phyloP scores from a whole-genome alignment of 306 rosid species.

The Trifolium fragiferum region DNA sequence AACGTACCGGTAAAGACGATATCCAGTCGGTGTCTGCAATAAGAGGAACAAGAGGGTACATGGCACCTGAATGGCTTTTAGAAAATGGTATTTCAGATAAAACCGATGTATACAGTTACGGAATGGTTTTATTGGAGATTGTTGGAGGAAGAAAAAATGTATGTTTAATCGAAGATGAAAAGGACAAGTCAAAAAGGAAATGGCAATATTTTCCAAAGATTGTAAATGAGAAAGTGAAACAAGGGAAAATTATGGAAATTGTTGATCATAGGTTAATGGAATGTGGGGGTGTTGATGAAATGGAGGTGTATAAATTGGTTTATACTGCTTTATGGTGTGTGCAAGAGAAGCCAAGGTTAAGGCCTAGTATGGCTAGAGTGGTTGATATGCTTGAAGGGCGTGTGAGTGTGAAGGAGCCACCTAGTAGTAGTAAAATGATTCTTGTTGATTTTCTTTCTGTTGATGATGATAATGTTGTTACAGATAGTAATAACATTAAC shows the following conservation, averaged over 20 bases:
- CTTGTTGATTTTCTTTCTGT: conserved; percentile 56
- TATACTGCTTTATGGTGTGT: conserved; percentile 79
- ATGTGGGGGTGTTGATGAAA: conserved; percentile 57
- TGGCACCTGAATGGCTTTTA: conserved; percentile 89
- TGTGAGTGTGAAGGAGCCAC: conserved; percentile 63
- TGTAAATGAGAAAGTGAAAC: conserved; percentile 66
- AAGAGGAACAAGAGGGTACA: conserved; percentile 80
- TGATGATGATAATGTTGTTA: conserved; percentile 43
- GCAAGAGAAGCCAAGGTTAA: conserved; percentile 67
- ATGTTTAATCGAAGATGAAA: too few species aligned
- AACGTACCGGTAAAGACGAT: conserved; percentile 67
- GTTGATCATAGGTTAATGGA: conserved; percentile 63
- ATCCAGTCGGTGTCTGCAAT: conserved; percentile 63
- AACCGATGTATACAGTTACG: too few species aligned
- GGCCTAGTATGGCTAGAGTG: conserved; percentile 71
- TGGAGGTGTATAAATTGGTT: conserved; percentile 56
- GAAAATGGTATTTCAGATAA: conserved; percentile 39
- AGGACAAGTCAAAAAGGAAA: too few species aligned
- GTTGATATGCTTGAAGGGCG: conserved; percentile 82
- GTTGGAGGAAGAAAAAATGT: too few species aligned
- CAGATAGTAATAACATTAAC: too few species aligned
- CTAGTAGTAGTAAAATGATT: conserved; percentile 66
- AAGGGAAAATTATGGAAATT: conserved; percentile 70
- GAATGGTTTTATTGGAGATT: too few species aligned
- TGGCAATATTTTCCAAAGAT: conserved; percentile 44